These are phyloP conservation scores for Aspergillus conjunctus DNA, from an alignment of 495 filamentous ascomycete genomes.

Conservation along the genomic window DNA sequence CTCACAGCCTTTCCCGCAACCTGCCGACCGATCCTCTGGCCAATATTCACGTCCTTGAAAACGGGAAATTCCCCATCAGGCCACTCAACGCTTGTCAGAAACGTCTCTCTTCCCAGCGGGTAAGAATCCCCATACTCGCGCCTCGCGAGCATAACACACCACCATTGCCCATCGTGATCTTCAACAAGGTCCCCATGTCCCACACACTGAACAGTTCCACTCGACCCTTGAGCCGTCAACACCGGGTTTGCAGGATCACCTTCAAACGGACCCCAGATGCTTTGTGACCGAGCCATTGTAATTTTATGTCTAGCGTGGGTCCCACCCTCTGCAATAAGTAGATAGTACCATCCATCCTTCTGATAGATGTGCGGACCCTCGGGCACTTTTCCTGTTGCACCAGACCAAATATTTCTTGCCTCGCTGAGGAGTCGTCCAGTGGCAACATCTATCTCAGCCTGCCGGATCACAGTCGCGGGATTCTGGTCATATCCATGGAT, in stretches of 20 bases:
- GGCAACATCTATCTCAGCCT: not conserved
- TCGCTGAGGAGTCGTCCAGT: not conserved
- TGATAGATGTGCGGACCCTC: slow-evolving; percentile 10
- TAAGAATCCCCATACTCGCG: slow-evolving; percentile 3
- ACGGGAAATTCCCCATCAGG: not conserved
- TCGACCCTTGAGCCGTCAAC: slow-evolving; percentile 45
- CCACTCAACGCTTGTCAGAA: slow-evolving; percentile 12
- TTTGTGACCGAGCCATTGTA: not conserved
- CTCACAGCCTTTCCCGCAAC: not conserved
- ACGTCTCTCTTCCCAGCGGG: slow-evolving; percentile 17
- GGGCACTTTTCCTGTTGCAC: not conserved
- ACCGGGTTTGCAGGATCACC: not conserved
- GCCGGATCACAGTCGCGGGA: not conserved
- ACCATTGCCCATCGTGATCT: slow-evolving; percentile 53
- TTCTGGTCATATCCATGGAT: slow-evolving; percentile 18
- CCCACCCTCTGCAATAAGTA: slow-evolving; percentile 6
- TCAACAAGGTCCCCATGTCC: slow-evolving; percentile 41
- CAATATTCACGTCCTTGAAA: slow-evolving; percentile 2
- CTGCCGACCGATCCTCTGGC: not conserved
- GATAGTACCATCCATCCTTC: slow-evolving; percentile 8
- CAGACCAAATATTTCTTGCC: not conserved
- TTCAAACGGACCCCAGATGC: slow-evolving; percentile 6
- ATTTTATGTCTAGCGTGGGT: not conserved
- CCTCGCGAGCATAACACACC: slow-evolving; percentile 46
- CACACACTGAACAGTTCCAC: slow-evolving; percentile 30